Conservation (phyloP, 140 eudicot genomes). For the Oenanthe javanica region DNA sequence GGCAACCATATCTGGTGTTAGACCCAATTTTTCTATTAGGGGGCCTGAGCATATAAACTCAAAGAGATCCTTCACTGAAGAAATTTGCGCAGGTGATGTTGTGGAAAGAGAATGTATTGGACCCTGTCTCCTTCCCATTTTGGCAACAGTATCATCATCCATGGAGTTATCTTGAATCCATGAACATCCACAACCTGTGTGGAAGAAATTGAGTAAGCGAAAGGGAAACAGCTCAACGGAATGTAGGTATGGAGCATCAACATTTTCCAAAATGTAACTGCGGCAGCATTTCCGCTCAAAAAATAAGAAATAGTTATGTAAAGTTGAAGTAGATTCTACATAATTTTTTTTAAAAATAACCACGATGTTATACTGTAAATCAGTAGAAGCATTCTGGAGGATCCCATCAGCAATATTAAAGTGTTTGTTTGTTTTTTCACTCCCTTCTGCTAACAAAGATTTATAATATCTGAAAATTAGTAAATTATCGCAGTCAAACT, state of each 20-base stretch:
- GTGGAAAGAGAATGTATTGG: slow-evolving; percentile 38
- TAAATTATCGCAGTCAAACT: not conserved
- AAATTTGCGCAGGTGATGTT: slow-evolving; percentile 47
- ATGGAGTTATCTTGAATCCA: slow-evolving; percentile 59
- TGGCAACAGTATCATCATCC: slow-evolving; percentile 19
- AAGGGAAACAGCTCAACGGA: not conserved
- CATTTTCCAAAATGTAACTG: not conserved
- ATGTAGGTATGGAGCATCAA: not conserved
- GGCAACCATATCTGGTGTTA: slow-evolving; percentile 58
- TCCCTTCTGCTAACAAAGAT: not conserved
- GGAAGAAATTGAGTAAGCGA: slow-evolving; percentile 10
- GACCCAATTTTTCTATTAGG: slow-evolving; percentile 55
- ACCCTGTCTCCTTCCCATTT: slow-evolving; percentile 38
- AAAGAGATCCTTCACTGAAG: slow-evolving; percentile 79
- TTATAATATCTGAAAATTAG: not conserved
- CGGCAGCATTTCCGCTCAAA: not conserved
- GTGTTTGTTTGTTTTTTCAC: not conserved
- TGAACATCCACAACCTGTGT: slow-evolving; percentile 57
- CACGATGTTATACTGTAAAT: not conserved
- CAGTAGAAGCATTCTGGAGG: not conserved
- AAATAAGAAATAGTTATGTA: not conserved
- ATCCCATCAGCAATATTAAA: not conserved
- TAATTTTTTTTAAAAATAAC: not conserved
- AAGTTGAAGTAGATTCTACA: not conserved
- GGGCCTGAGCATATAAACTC: slow-evolving; percentile 88